Conservation (phyloP, 2,329 filamentous ascomycete genomes). For the Cadophora sp. region DNA sequence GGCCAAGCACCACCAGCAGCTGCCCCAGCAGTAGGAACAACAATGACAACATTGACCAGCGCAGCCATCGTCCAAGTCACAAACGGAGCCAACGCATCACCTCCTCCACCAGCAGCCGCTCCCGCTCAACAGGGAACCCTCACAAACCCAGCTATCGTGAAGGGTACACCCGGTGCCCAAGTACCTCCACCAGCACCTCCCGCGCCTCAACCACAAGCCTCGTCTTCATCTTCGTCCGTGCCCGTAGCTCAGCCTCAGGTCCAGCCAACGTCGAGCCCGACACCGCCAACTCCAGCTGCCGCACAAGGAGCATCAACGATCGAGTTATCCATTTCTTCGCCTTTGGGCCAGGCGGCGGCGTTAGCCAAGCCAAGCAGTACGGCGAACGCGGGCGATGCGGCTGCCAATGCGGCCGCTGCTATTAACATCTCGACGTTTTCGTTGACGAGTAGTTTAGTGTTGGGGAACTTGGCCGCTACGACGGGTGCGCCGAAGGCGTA, state of each 20-base stretch:
- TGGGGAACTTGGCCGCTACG: constrained; percentile 40
- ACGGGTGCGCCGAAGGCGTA: constrained; percentile 18
- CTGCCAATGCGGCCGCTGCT: constrained; percentile 6
- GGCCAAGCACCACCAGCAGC: not conserved
- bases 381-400: not conserved
- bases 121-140: not conserved
- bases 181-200: constrained; percentile 13
- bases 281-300: not conserved
- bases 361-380: not conserved
- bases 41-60: constrained; percentile 24
- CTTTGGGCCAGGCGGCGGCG: not conserved
- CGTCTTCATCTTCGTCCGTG: not conserved
- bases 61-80: constrained; percentile 21
- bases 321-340: not conserved
- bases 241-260: constrained; percentile 4
- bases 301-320: not conserved
- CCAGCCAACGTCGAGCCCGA: not conserved
- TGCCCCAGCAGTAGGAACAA: constrained; percentile 11
- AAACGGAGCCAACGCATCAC: constrained; percentile 1
- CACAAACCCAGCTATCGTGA: not conserved
- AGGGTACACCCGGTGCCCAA: constrained; percentile 9
- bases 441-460: constrained; percentile 38
- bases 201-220: not conserved
- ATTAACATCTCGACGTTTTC: constrained; percentile 42
- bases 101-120: not conserved